Evolutionary conservation across 1,284 basidiomycete species (phyloP).

Genomic region (Vanrija humicola): DNA sequence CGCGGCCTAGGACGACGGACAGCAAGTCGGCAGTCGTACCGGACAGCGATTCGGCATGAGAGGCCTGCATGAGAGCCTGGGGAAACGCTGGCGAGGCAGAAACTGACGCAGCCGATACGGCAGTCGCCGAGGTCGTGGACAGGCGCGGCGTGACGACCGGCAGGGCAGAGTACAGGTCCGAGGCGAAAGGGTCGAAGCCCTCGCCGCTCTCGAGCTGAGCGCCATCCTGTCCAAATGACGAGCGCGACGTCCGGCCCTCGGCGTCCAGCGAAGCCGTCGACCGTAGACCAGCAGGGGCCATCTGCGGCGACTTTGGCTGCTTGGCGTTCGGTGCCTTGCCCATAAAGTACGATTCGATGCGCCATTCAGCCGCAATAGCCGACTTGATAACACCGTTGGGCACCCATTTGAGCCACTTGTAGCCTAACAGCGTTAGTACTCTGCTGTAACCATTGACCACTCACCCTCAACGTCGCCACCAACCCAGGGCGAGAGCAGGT

Average conservation of each 20-base stretch:
- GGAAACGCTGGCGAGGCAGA: constrained; percentile 39
- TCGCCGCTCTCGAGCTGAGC: background rate
- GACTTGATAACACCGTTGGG: constrained; percentile 90
- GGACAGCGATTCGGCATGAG: constrained; percentile 86
- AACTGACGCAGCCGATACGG: background rate
- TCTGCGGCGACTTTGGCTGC: constrained; percentile 16
- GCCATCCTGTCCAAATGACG: constrained; percentile 3
- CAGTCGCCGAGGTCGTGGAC: constrained; percentile 1
- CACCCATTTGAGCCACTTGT: constrained; percentile 95
- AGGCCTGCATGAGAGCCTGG: constrained; percentile 82
- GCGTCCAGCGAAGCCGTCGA: constrained; percentile 9
- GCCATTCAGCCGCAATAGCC: constrained; percentile 96
- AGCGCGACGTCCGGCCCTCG: constrained; percentile 6
- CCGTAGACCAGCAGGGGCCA: background rate
- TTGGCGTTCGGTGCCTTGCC: constrained; percentile 77
- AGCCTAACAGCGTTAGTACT: constrained; percentile 52
- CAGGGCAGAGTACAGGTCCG: background rate
- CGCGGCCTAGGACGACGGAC: constrained; percentile 76
- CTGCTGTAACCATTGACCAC: constrained; percentile 52
- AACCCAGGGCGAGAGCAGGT: constrained; percentile 95
- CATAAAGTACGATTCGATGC: constrained; percentile 90
- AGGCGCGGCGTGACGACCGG: background rate
- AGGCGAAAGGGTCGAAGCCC: constrained; percentile 2
- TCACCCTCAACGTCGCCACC: constrained; percentile 70
- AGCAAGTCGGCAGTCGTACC: constrained; percentile 88